Evolutionary conservation across 306 rosid species (phyloP), one percentile per base, ranked within the genome.

Genomic region (Quercus ilex): DNA sequence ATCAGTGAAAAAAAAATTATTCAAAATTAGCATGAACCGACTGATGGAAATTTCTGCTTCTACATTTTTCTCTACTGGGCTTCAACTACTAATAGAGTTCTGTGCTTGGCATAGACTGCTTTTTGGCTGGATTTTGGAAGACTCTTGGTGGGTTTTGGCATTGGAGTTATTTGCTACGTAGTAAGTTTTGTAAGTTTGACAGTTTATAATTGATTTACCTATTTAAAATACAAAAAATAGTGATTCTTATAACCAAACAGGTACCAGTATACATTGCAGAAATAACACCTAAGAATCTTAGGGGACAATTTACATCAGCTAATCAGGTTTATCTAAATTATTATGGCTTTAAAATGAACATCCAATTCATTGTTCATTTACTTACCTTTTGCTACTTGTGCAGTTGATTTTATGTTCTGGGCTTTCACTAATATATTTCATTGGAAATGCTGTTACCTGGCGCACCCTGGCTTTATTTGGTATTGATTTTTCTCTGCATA

Each of bases 41-140:
- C 12, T 8, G 3, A 8, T 0, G 46, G 46, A 41, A 41, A 8
- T 41, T 8, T 2, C 46, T 41, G 12, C 46, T 8, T 41, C 5
- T 49, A 0, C 53, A 49, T 49, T 49, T 49, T 49, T 49, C 53
- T 49, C 17, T 49, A 1, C 1, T 49, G 4, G 53, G 5, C 4
- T 49, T 49, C 52, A 68, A 13, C 17, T n/a, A 19, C 23, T 68
- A 31, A 68, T 68, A 56, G n/a, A 77, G 41, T 73, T 74, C 20
- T 74, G 14, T 85, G 79, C 75, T 81, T 86, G 77, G 74, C 80
- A 77, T 77, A 83, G 98, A 91, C 41, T 85, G 87, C 90, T 70
- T 83, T 87, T 93, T 88, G 87, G 92, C 89, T 93, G 68, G 91
- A 94, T 58, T 74, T 86, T 26, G 99, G 97, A 90, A 90, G 97